phyloP scores from a whole-genome alignment of 129 eudicot genomes.

The Cynara cardunculus region DNA sequence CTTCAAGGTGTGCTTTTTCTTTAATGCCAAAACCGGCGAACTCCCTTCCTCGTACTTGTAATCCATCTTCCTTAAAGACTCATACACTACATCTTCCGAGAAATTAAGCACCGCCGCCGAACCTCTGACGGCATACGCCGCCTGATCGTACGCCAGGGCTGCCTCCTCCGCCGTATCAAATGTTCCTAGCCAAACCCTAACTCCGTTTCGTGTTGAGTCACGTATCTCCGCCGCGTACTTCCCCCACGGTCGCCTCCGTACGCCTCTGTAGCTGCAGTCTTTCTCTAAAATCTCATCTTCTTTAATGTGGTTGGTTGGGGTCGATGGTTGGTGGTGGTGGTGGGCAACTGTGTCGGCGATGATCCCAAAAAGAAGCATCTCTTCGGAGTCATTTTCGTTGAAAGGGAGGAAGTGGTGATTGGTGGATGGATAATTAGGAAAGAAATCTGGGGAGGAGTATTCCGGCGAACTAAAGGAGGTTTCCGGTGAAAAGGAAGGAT shows the following conservation, averaged over 20 bases:
- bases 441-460: neutral
- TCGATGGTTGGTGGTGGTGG: neutral
- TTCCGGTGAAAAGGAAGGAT: slow-evolving; percentile 3
- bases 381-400: slow-evolving; percentile 36
- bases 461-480: slow-evolving; percentile 13
- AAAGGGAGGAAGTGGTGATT: slow-evolving; percentile 24
- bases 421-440: neutral
- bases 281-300: neutral
- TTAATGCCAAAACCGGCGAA: slow-evolving; percentile 42
- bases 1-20: slow-evolving; percentile 29
- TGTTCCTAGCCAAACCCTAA: slow-evolving; percentile 43
- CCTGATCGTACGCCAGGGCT: slow-evolving; percentile 45
- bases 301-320: neutral
- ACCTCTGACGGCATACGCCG: slow-evolving; percentile 35
- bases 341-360: neutral
- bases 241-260: slow-evolving; percentile 44
- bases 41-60: slow-evolving; percentile 30
- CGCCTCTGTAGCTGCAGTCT: slow-evolving; percentile 28
- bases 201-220: slow-evolving; percentile 36
- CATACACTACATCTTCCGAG: slow-evolving; percentile 27
- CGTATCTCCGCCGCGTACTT: slow-evolving; percentile 46
- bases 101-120: slow-evolving; percentile 26
- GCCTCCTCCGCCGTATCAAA: slow-evolving; percentile 46
- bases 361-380: slow-evolving; percentile 37
- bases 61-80: slow-evolving; percentile 33